Base-by-base conservation (phyloP, 176 grass and related monocot species). In the Oryza officinalis region DNA sequence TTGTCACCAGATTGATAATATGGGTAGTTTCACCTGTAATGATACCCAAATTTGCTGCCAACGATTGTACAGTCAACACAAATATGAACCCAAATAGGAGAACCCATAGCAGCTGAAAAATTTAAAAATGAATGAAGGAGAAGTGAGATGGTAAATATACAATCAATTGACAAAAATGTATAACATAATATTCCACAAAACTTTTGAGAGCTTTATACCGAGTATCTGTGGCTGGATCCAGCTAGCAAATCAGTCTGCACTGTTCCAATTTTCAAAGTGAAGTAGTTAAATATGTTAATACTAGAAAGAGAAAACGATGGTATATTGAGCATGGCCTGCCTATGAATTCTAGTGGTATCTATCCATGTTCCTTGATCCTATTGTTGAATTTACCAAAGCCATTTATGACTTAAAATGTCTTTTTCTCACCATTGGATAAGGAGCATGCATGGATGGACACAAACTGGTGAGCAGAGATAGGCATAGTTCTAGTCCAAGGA, bases 181-280 rank as follows among this genome's bases (percentile, higher is more conserved):
- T 12, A 31, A 26, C 4, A 60, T 60, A 60, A 60, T 60, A 23
- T 60, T 60, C 54, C n/a, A 60, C 22, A 60, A 22, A 60, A 23
- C 23, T 60, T 23, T 10, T n/a, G 8, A 61, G 15, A 27, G 46
- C 67, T 45, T 47, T 67, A 30, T 83, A 97, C 94, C 94, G 94
- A 90, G 27, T 90, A 97, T 90, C 23, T 92, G 75, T 94, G 89
- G 88, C 71, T 90, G 63, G 92, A 86, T 63, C 94, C 94, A 44
- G 94, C 89, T 86, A 94, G 87, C 61, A 97, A 79, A 79, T 88
- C 92, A 40, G 92, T 94, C 70, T 92, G 87, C 73, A 97, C 94
- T 97, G 82, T 88, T 64, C 59, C 69, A 82, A 31, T 45, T 28
- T 77, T 38, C 65, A 82, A 69, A 20, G 41, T 49, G n/a, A 17